phyloP scores from a whole-genome alignment of 1,139 yeast species.

The Geotrichum macrosporum region DNA sequence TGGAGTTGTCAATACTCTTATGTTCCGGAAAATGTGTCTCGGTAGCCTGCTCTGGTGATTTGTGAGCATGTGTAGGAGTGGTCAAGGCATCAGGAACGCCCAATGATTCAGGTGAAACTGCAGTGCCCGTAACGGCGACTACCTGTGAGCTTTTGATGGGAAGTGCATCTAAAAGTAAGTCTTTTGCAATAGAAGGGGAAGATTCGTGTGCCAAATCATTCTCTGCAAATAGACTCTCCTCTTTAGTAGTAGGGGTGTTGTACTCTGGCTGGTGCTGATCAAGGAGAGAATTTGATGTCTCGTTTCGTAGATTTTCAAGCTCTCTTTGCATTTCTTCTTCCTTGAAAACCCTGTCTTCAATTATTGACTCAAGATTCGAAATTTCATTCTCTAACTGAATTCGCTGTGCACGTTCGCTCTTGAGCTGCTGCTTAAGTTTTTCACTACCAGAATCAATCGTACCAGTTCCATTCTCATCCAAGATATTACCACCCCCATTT shows the following conservation, averaged over 20 bases:
- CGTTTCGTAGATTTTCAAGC: slow-evolving; percentile 5
- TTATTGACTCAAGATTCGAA: slow-evolving; percentile 14
- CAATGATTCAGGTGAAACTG: not conserved
- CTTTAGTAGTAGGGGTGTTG: too few relatives aligned
- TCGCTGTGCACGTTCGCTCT: slow-evolving; percentile 12
- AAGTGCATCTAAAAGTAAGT: slow-evolving; percentile 2
- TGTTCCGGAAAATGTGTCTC: slow-evolving; percentile 1
- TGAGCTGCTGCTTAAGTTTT: slow-evolving; percentile 13
- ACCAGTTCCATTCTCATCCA: slow-evolving; percentile 4
- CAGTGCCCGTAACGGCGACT: not conserved
- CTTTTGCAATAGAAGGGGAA: not conserved
- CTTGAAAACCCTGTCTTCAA: slow-evolving; percentile 18
- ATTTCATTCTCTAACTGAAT: slow-evolving; percentile 15
- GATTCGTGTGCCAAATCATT: not conserved
- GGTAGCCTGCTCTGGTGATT: too few relatives aligned
- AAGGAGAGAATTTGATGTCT: not conserved
- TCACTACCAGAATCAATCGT: slow-evolving; percentile 5
- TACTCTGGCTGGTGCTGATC: not conserved
- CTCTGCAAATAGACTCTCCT: too few relatives aligned
- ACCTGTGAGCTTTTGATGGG: slow-evolving; percentile 4
- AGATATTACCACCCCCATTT: slow-evolving; percentile 2
- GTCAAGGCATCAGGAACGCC: too few relatives aligned
- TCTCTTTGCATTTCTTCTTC: slow-evolving; percentile 18
- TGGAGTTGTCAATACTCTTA: not conserved
- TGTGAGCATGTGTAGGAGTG: too few relatives aligned